Evolutionary conservation across 768 basidiomycete species (phyloP), one percentile per base, ranked within the genome.

Genomic region (Suillus subalutaceus): DNA sequence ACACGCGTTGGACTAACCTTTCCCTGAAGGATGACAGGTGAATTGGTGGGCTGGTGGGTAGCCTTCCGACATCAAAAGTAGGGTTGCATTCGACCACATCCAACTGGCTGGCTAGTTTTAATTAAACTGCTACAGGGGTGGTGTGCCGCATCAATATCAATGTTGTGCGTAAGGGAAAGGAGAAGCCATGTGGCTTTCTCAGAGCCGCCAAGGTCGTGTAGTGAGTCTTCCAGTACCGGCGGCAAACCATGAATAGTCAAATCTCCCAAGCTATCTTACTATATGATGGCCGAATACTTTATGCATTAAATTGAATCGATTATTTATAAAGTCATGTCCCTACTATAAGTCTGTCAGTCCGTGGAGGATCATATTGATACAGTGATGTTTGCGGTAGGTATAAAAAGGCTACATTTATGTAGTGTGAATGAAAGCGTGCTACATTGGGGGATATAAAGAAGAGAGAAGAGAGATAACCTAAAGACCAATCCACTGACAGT

Each of bases 351-450:
- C 10, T 37, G 53, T 16, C 18, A 10, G 30, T 55, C 18, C 18
- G 59, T 32, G 20, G 38, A 30, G 40, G 6, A 43, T 30, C 15
- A 37, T 44, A 37, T 64, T n/a, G 65, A 65, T 63, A 65, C 63
- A 64, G 26, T 38, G 43, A 16, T 48, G 3, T 15, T 40, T 50
- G 43, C 18, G 18, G 43, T 66, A 43, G 41, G 43, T 66, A 43
- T 37, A 53, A 64, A 32, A 55, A 9, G 53, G 65, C 53, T 66
- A 66, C 65, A 66, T 50, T 30, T 41, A 55, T 70, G 68, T 56
- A 38, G 57, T 46, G 44, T 62, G 55, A 20, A 63, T 38, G 66
- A 23, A 64, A 53, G 35, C 56, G 12, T 62, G 68, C 66, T 64
- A 67, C 66, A 67, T 20, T 60, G 26, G 7, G 26, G 46, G 41